phyloP scores from a whole-genome alignment of 2,329 filamentous ascomycete species.

The Pestalotiopsis sp. region DNA sequence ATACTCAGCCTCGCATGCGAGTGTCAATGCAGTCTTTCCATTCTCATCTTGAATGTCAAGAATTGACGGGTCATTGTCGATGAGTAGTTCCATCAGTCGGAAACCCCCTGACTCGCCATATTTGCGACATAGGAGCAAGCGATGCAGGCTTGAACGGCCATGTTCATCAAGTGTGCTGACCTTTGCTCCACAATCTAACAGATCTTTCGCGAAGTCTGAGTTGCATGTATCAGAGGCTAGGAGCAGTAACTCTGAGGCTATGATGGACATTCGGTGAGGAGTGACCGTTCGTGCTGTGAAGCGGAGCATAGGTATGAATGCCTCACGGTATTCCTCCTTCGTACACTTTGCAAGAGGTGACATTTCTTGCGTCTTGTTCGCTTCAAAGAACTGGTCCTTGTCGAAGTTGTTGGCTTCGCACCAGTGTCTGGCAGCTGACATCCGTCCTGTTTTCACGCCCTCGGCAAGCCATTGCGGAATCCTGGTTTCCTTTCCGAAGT shows the following conservation, averaged over 20 bases:
- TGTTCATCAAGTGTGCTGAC: not conserved
- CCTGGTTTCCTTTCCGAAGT: not conserved
- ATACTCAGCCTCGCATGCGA: constrained; percentile 1
- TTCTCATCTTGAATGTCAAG: not conserved
- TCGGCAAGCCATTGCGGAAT: not conserved
- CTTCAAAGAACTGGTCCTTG: not conserved
- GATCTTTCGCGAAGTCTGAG: not conserved
- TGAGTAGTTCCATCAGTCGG: not conserved
- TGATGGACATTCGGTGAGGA: not conserved
- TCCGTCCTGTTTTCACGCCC: not conserved
- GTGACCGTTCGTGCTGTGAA: not conserved
- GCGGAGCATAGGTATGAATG: not conserved
- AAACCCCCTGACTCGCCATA: not conserved
- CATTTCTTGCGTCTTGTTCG: not conserved
- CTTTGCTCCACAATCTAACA: not conserved
- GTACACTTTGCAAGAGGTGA: not conserved
- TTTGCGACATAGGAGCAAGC: not conserved
- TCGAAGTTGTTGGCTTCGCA: not conserved
- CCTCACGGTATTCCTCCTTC: not conserved
- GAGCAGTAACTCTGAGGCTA: not conserved
- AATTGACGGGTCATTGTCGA: not conserved
- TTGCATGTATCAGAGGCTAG: not conserved
- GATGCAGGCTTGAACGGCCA: not conserved
- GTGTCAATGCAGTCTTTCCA: constrained; percentile 1
- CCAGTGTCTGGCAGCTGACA: not conserved